Base-by-base conservation (phyloP, 2,329 filamentous ascomycete species). In the Clonostachys chloroleuca region DNA sequence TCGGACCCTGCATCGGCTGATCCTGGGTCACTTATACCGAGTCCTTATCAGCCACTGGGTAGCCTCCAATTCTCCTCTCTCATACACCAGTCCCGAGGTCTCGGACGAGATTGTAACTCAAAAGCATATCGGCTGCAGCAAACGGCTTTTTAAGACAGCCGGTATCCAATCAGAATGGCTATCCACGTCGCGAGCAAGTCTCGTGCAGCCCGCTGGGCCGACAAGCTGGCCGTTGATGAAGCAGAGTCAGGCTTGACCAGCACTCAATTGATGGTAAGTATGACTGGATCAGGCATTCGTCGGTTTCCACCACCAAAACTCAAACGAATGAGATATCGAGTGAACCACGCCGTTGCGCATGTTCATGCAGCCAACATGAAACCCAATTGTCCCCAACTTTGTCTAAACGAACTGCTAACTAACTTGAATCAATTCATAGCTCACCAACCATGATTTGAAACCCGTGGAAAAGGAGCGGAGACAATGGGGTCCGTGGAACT, bases 401-500 rank as follows among this genome's bases (percentile, higher is more conserved):
- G 18, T 18, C 18, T 14, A 34, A 18, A 10, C 18, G 8, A 16
- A 44, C 24, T 45, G 16, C 42, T n/a, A 40, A 41, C 4, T 45
- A 13, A 33, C 30, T 14, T 39, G 36, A 39, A n/a, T n/a, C 36
- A 7, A n/a, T 18, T 39, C 12, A n/a, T 60, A 82, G 81, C 78
- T 96, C 62, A 88, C 83, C 55, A 96, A 96, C 65, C 70, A 89
- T 63, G 89, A 94, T 67, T 74, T 94, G 53, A 91, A 89, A 62
- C 74, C 83, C 59, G 89, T 96, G 45, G 90, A 95, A 62, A 83
- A 83, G 14, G 82, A 81, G 53, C 81, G 89, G 49, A 83, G 92
- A 47, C 81, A 89, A 78, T 96, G 92, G 91, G 83, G 84, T 16
- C 72, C 86, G 33, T 90, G 87, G 82, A 95, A 95, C 66, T 96